Evolutionary conservation across 768 basidiomycete genomes (phyloP).

Genomic region (Agaricus sinodeliciosus): DNA sequence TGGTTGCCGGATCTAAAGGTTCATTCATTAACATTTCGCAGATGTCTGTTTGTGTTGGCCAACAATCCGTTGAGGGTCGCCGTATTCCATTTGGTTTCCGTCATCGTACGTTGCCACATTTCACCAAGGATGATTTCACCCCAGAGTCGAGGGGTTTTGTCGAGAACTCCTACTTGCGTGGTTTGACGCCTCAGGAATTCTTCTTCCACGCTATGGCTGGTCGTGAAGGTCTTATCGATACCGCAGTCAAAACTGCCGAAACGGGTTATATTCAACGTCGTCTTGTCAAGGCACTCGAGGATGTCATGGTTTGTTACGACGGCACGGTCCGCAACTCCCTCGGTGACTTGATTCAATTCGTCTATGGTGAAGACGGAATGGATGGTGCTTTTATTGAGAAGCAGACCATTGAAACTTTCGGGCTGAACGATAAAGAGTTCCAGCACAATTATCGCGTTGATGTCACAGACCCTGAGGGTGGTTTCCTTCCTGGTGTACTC

Average conservation of each 20-base stretch:
- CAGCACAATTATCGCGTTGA: conserved; percentile 94
- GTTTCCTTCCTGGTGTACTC: conserved; percentile 73
- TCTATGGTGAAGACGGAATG: conserved; percentile 99
- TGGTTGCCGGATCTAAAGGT: conserved; percentile 97
- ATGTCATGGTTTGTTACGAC: conserved; percentile 96
- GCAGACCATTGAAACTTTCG: conserved; percentile 88
- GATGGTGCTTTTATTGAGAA: conserved; percentile 97
- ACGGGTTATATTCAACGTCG: conserved; percentile 99
- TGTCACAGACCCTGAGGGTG: conserved; percentile 74
- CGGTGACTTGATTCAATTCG: conserved; percentile 92
- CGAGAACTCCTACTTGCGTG: conserved; percentile 96
- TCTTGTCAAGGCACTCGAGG: conserved; percentile 95
- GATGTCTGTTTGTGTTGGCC: conserved; percentile 99
- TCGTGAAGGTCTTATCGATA: conserved; percentile 98
- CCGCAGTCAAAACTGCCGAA: conserved; percentile 98
- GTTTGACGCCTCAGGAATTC: conserved; percentile 95
- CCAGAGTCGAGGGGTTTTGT: conserved; percentile 98
- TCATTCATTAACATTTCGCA: conserved; percentile 99
- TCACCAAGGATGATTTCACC: conserved; percentile 97
- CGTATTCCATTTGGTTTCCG: conserved; percentile 98
- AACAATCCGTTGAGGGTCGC: conserved; percentile 96
- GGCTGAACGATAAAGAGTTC: conserved; percentile 74
- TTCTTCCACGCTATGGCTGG: conserved; percentile 99
- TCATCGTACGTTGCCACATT: conserved; percentile 94
- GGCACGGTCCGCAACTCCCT: conserved; percentile 97